Percentiles rank a stretch among this genome's conserved stretches.
Evolutionary conservation across 805 yeast genomes (phyloP).

Genomic region (Candida quercuum): DNA sequence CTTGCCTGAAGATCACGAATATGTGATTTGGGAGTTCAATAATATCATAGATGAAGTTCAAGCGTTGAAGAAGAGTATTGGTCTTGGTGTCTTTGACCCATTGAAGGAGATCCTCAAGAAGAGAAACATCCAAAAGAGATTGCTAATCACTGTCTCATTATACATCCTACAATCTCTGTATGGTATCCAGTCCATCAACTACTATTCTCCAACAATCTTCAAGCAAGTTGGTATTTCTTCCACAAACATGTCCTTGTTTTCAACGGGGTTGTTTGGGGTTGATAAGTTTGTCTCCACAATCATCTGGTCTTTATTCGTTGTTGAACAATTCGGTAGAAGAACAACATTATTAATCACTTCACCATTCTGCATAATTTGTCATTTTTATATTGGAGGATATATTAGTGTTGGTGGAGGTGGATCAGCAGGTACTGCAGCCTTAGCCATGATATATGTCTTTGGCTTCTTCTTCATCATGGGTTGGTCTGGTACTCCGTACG

Average conservation of each 20-base stretch:
- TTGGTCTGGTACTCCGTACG: slow-evolving; percentile 46
- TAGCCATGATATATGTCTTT: slow-evolving; percentile 30
- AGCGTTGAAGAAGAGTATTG: slow-evolving; percentile 22
- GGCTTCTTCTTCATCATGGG: slow-evolving; percentile 37
- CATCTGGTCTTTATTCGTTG: slow-evolving; percentile 39
- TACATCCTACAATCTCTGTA: slow-evolving; percentile 41
- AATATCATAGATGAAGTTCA: slow-evolving; percentile 24
- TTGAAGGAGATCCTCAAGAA: slow-evolving; percentile 29
- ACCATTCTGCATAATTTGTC: slow-evolving; percentile 32
- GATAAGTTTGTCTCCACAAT: slow-evolving; percentile 40
- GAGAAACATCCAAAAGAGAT: slow-evolving; percentile 28
- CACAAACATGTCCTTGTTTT: slow-evolving; percentile 38
- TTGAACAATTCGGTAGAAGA: slow-evolving; percentile 42
- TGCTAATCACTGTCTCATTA: slow-evolving; percentile 32
- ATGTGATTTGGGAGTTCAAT: slow-evolving; percentile 35
- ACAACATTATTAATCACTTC: slow-evolving; percentile 33
- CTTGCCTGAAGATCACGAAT: slow-evolving; percentile 32
- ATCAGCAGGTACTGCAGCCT: slow-evolving; percentile 37
- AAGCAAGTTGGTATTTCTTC: slow-evolving; percentile 44
- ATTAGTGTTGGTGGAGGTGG: slow-evolving; percentile 34
- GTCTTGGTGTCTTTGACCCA: slow-evolving; percentile 36
- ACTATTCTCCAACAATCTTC: slow-evolving; percentile 49
- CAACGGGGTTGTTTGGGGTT: slow-evolving; percentile 51
- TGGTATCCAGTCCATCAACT: slow-evolving; percentile 46
- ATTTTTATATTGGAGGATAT: slow-evolving; percentile 42